Conservation (phyloP, 768 basidiomycete species). For the Trametes elegans region DNA sequence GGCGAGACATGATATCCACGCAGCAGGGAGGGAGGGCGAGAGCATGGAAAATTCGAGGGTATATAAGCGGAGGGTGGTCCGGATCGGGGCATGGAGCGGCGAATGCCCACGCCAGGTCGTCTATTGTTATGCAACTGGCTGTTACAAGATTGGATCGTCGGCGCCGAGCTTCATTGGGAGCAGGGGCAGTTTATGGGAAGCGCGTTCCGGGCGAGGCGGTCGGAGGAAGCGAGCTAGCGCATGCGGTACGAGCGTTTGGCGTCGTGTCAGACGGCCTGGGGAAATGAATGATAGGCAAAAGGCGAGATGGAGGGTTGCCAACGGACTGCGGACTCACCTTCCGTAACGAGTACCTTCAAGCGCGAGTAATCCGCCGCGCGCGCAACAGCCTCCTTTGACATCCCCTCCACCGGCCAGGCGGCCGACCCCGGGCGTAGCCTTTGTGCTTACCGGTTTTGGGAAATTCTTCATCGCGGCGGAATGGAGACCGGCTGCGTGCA, state of each 20-base stretch:
- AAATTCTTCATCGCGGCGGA: too few species aligned
- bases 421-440: slow-evolving; percentile 12
- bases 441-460: slow-evolving; percentile 15
- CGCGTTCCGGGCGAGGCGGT: slow-evolving; percentile 16
- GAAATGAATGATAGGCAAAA: slow-evolving; percentile 16
- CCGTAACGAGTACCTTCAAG: slow-evolving; percentile 9
- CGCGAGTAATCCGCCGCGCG: not conserved
- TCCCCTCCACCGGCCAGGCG: slow-evolving; percentile 1
- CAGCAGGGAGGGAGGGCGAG: not conserved
- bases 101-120: slow-evolving; percentile 24
- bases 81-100: slow-evolving; percentile 14
- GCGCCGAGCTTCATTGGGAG: slow-evolving; percentile 21
- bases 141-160: slow-evolving; percentile 28
- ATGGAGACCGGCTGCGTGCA: not conserved
- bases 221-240: slow-evolving; percentile 15
- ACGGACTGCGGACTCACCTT: slow-evolving; percentile 4
- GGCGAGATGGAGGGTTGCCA: slow-evolving; percentile 9
- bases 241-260: slow-evolving; percentile 18
- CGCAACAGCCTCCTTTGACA: slow-evolving; percentile 1
- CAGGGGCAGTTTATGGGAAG: slow-evolving; percentile 25
- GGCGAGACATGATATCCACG: slow-evolving; percentile 7
- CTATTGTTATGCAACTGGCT: slow-evolving; percentile 26
- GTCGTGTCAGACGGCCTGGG: slow-evolving; percentile 14
- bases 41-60: not conserved
- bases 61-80: slow-evolving; percentile 8